phyloP scores from a whole-genome alignment of 164 flowering plant species.

The Aristolochia fimbriata region DNA sequence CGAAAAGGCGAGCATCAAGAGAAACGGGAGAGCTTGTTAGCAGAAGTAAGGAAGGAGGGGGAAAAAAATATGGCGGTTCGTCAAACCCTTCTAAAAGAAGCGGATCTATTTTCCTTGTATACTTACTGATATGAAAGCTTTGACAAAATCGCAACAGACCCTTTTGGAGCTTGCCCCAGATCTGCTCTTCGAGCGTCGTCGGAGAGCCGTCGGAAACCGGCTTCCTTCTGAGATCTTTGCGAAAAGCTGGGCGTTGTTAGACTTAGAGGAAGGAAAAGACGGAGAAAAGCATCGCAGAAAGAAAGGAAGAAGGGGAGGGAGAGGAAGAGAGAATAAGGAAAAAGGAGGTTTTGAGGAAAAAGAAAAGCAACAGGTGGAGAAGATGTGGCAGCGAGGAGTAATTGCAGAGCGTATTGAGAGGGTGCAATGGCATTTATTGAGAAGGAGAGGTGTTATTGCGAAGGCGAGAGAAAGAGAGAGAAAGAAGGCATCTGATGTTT shows the following conservation, averaged over 20 bases:
- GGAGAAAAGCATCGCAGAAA: neutral
- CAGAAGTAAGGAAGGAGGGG: neutral
- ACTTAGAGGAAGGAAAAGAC: conserved; percentile 1
- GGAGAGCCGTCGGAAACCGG: neutral
- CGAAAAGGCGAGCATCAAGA: neutral
- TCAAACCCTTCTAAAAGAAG: neutral
- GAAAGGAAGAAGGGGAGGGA: neutral
- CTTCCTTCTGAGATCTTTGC: neutral
- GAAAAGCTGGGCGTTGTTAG: neutral
- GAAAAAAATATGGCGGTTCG: neutral
- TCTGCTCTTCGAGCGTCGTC: neutral
- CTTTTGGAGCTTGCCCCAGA: neutral
- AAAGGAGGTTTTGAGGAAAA: conserved; percentile 1
- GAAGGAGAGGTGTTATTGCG: conserved; percentile 20
- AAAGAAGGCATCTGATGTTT: conserved; percentile 15
- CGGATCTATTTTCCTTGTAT: neutral
- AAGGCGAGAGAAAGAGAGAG: conserved; percentile 7
- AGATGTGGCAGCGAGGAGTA: conserved; percentile 25
- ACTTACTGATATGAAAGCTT: neutral
- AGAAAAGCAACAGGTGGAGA: conserved; percentile 12
- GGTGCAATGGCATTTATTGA: conserved; percentile 28
- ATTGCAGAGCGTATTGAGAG: conserved; percentile 23
- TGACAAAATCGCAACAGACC: conserved; percentile 5
- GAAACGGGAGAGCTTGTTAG: neutral
- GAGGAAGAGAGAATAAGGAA: neutral